Base-by-base conservation (phyloP, 345 rosid species). In the Punica granatum region DNA sequence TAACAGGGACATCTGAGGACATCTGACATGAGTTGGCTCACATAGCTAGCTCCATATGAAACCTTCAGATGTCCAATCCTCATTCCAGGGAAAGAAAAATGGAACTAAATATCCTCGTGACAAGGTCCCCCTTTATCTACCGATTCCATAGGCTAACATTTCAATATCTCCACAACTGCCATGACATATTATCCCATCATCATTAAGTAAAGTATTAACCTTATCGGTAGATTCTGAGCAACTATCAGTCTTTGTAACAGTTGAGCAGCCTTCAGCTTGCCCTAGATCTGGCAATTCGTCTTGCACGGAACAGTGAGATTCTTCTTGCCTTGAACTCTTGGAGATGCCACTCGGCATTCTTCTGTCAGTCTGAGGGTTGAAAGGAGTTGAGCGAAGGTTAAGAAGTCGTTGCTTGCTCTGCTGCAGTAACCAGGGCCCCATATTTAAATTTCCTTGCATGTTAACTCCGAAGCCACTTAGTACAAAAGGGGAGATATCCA, bases 401-500 rank as follows among this genome's bases (percentile, higher is more conserved):
- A 26, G 33, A 56, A 26, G 31, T 67, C 76, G 82, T 64, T 68
- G 63, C 69, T 67, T 74, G 65, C 66, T 65, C 66, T 63, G 80
- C 62, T 19, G 60, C 68, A 21, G 51, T 62, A 43, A 72, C 59
- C 58, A 63, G 75, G 60, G 65, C 69, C 60, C 59, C 53, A n/a
- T n/a, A 56, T 70, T 75, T 49, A 51, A 18, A 51, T 51, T 51
- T 51, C 58, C 30, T 51, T 51, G 28, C 58, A 51, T 51, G 23
- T 71, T 68, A 41, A 73, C 67, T 48, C 74, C 79, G 23, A 79
- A 72, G 48, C 63, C 73, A 54, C 67, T 66, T 16, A 48, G 56
- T 63, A 73, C 72, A 70, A 79, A 84, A 14, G 86, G 85, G 37
- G 67, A 83, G 76, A 86, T 68, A 76, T 88, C 73, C 80, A 88